These are phyloP conservation scores for Boletus vinaceobasis DNA, from an alignment of 768 basidiomycete genomes.

Conservation along the genomic window DNA sequence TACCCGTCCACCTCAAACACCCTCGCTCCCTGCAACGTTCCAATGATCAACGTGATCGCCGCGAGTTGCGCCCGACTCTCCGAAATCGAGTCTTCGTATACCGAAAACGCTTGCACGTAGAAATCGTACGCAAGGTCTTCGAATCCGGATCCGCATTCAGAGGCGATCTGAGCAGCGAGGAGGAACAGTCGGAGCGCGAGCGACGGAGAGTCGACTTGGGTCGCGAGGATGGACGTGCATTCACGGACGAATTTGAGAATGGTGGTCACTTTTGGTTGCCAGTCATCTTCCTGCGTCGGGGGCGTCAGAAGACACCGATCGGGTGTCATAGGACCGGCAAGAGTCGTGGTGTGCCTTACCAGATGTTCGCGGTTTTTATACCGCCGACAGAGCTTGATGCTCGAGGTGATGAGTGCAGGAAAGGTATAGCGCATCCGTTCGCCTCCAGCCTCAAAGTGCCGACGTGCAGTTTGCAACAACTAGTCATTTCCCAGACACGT, in stretches of 20 bases:
- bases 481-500: constrained; percentile 26
- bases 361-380: constrained; percentile 81
- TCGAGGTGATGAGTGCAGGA: constrained; percentile 91
- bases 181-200: constrained; percentile 94
- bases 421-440: constrained; percentile 97
- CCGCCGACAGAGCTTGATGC: constrained; percentile 88
- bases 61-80: constrained; percentile 94
- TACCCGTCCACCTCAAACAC: constrained; percentile 97
- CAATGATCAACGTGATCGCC: constrained; percentile 95
- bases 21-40: constrained; percentile 79
- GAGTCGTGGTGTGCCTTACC: constrained; percentile 35
- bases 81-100: constrained; percentile 96
- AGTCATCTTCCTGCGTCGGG: constrained; percentile 69
- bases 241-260: constrained; percentile 95
- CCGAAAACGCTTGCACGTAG: constrained; percentile 95
- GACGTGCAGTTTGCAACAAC: constrained; percentile 88
- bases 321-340: not conserved
- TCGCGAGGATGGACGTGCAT: constrained; percentile 87
- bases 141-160: constrained; percentile 89
- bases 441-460: constrained; percentile 86
- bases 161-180: constrained; percentile 91
- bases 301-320: not conserved
- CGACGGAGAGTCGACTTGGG: constrained; percentile 88
- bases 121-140: constrained; percentile 97
- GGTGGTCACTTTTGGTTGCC: constrained; percentile 79